Conservation (phyloP, 352 stramenopile species). For the Blastocystis sp. region DNA sequence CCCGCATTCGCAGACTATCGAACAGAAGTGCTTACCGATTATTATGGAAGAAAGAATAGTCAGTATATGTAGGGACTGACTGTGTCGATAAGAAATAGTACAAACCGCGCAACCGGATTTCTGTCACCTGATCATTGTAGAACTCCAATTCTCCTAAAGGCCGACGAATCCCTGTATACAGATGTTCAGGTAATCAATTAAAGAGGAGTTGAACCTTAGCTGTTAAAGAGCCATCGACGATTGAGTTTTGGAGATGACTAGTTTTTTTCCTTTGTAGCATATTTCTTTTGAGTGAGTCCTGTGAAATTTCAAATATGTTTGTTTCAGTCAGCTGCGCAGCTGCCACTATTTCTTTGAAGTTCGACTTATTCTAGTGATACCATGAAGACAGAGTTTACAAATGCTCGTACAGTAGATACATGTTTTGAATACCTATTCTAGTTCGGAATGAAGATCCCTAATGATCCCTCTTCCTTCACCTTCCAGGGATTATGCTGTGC, state of each 20-base stretch:
- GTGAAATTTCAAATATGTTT: neutral
- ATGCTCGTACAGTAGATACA: slow-evolving; percentile 14
- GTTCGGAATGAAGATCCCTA: slow-evolving; percentile 16
- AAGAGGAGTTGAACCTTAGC: neutral
- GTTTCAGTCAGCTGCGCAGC: slow-evolving; percentile 15
- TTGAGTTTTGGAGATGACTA: slow-evolving; percentile 48
- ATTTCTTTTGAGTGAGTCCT: neutral
- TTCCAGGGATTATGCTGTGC: slow-evolving; percentile 65
- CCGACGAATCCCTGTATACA: slow-evolving; percentile 26
- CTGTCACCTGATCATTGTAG: slow-evolving; percentile 58
- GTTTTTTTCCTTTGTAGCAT: slow-evolving; percentile 52
- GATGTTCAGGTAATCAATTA: slow-evolving; percentile 19
- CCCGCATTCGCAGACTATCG: neutral
- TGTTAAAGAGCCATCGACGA: slow-evolving; percentile 40
- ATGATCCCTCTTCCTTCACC: slow-evolving; percentile 56
- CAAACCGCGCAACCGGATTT: slow-evolving; percentile 26
- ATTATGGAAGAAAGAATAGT: slow-evolving; percentile 6
- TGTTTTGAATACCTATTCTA: neutral
- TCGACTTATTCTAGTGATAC: neutral
- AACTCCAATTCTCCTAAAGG: slow-evolving; percentile 28
- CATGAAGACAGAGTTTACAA: slow-evolving; percentile 67
- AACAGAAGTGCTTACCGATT: slow-evolving; percentile 20
- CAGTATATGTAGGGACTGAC: slow-evolving; percentile 3
- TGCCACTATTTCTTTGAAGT: slow-evolving; percentile 1
- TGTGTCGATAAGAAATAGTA: neutral